Conservation (phyloP, 768 basidiomycete genomes). For the Lepiota venenata region DNA sequence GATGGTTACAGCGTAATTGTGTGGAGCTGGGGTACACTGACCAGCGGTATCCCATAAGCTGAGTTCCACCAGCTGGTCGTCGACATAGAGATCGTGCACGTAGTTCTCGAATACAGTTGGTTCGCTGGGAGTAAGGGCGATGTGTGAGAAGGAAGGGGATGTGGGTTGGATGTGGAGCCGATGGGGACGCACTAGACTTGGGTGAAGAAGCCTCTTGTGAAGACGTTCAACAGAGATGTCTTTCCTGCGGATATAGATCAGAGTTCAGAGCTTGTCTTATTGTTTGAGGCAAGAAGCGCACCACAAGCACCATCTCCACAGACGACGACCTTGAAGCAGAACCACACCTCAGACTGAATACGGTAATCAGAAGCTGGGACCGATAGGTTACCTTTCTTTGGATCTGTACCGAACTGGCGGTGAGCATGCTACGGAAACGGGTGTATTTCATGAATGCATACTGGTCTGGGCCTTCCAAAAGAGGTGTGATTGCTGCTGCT, state of each 20-base stretch:
- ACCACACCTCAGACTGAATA: conserved; percentile 9
- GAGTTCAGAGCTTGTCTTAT: conserved; percentile 17
- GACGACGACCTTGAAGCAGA: conserved; percentile 64
- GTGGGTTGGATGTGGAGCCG: not conserved
- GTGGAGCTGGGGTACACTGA: conserved; percentile 30
- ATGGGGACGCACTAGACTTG: conserved; percentile 81
- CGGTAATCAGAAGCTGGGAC: not conserved
- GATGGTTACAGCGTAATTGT: not conserved
- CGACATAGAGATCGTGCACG: conserved; percentile 84
- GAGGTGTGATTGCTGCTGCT: conserved; percentile 34
- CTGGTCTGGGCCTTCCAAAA: conserved; percentile 57
- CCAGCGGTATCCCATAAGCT: conserved; percentile 98
- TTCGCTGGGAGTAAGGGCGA: conserved; percentile 46
- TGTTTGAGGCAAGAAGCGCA: conserved; percentile 28
- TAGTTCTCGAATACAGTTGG: conserved; percentile 98
- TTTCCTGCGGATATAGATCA: conserved; percentile 48
- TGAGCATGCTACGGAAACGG: conserved; percentile 5
- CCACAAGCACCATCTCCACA: conserved; percentile 97
- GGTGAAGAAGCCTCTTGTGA: conserved; percentile 90
- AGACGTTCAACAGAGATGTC: conserved; percentile 85
- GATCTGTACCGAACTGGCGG: conserved; percentile 26
- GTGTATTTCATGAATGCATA: conserved; percentile 23
- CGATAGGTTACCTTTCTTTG: conserved; percentile 39
- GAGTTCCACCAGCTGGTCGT: conserved; percentile 85
- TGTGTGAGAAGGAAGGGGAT: conserved; percentile 2